Evolutionary conservation across 2,329 filamentous ascomycete species (phyloP).

Genomic region (Fusarium annulatum): DNA sequence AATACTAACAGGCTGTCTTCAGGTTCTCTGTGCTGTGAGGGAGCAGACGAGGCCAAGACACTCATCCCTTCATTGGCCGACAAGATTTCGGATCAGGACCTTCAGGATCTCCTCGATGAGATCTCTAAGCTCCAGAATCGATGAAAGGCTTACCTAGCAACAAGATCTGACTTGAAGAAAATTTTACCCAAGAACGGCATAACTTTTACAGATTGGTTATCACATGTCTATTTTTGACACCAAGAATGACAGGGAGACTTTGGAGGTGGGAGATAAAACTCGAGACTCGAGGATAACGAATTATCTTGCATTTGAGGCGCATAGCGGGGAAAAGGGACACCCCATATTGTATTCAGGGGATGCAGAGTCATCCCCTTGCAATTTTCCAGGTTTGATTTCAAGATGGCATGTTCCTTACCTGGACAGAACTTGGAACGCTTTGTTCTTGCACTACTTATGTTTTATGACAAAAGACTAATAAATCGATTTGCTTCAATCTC

Average conservation of each 20-base stretch:
- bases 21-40: slow-evolving; percentile 94
- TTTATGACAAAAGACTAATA: slow-evolving; percentile 38
- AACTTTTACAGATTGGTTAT: slow-evolving; percentile 24
- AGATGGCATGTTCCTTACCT: slow-evolving; percentile 29
- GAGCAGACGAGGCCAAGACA: slow-evolving; percentile 94
- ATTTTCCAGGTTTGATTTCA: slow-evolving; percentile 22
- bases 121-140: slow-evolving; percentile 78
- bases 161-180: neutral
- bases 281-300: slow-evolving; percentile 4
- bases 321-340: slow-evolving; percentile 42
- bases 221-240: slow-evolving; percentile 7
- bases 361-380: slow-evolving; percentile 21
- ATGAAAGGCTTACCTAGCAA: slow-evolving; percentile 32
- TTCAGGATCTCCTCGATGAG: slow-evolving; percentile 90
- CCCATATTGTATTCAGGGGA: slow-evolving; percentile 24
- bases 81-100: slow-evolving; percentile 90
- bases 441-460: slow-evolving; percentile 35
- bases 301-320: slow-evolving; percentile 46
- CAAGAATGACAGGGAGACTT: slow-evolving; percentile 18
- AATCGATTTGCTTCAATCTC: slow-evolving; percentile 18
- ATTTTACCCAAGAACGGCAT: neutral
- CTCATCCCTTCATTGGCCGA: slow-evolving; percentile 88
- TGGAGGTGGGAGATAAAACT: slow-evolving; percentile 6
- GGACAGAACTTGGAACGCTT: slow-evolving; percentile 21
- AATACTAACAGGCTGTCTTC: slow-evolving; percentile 16